Evolutionary conservation across 495 filamentous ascomycete genomes (phyloP), one percentile per base, ranked within the genome.

Genomic region (Cudoniella acicularis): DNA sequence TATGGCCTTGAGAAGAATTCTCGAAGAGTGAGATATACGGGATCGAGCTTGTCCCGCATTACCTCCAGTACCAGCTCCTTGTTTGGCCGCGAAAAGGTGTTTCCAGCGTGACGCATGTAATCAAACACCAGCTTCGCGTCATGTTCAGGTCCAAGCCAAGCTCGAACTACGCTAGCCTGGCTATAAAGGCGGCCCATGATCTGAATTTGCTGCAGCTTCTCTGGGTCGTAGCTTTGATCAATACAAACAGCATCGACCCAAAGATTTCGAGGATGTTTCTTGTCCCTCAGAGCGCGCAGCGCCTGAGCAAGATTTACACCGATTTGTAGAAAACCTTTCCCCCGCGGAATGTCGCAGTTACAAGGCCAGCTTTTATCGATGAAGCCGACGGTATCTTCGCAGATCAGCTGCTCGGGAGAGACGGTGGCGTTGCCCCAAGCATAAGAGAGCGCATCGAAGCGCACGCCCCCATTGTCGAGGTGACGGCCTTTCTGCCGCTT

Each of bases 201-300:
- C 20, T 45, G 23, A 1, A 75, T 70, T 52, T 75, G 73, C 0
- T 56, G 40, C 18, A 42, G 52, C 49, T 65, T 71, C 49, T 75
- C 73, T 1, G 18, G n/a, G 8, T 42, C 46, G 53, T 73, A 57
- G 10, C 54, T 49, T 54, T 76, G 73, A 64, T 76, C 58, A 48
- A 76, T 73, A 60, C 73, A 76, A 25, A 76, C 62, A 0, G 72
- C 64, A 47, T 75, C 73, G 18, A 67, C 62, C 71, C 72, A 73
- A 0, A 74, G 36, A 41, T 41, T 41, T 41, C 36, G 36, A 41
- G n/a, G 9, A 41, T 41, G 36, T 41, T 41, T 41, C 36, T 41
- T 41, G n/a, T 41, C 36, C 36, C 36, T 41, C 36, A 41, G 36
- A 41, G 36, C 36, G 36, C 36, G 36, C 36, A 41, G 36, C 36